Conservation (phyloP, 768 basidiomycete genomes). For the Termitomyces eurrhizus region DNA sequence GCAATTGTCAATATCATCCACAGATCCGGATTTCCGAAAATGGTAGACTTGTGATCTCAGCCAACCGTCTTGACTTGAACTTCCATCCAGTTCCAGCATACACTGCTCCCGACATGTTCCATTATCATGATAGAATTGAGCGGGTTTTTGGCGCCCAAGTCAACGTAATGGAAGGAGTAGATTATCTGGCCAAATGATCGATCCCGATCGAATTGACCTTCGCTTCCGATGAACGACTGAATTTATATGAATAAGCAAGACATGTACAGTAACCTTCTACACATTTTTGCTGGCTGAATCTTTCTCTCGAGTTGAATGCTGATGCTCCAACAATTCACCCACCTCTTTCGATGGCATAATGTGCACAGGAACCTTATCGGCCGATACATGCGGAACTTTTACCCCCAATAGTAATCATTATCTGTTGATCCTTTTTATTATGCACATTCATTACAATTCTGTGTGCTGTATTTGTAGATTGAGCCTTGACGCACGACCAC, state of each 20-base stretch:
- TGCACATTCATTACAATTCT: background rate
- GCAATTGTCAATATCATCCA: background rate
- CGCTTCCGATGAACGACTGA: background rate
- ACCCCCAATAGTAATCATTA: background rate
- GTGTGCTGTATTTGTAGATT: background rate
- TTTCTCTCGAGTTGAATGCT: background rate
- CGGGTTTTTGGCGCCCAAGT: background rate
- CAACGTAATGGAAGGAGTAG: background rate
- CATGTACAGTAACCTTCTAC: background rate
- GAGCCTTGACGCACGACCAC: background rate
- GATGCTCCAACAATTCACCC: background rate
- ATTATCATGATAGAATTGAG: background rate
- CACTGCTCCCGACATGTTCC: background rate
- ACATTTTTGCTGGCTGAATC: background rate
- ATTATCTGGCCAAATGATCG: background rate
- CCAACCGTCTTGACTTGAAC: background rate
- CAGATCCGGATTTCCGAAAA: conserved; percentile 4
- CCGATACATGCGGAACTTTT: background rate
- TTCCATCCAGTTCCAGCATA: background rate
- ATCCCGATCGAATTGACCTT: background rate
- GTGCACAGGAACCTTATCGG: background rate
- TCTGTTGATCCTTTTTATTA: background rate
- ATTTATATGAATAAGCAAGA: background rate
- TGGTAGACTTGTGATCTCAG: background rate
- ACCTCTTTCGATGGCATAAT: background rate